Percentiles rank a stretch among this genome's conserved stretches.
Conservation (phyloP, 768 basidiomycete species). For the Chlorophyllum brunneum region DNA sequence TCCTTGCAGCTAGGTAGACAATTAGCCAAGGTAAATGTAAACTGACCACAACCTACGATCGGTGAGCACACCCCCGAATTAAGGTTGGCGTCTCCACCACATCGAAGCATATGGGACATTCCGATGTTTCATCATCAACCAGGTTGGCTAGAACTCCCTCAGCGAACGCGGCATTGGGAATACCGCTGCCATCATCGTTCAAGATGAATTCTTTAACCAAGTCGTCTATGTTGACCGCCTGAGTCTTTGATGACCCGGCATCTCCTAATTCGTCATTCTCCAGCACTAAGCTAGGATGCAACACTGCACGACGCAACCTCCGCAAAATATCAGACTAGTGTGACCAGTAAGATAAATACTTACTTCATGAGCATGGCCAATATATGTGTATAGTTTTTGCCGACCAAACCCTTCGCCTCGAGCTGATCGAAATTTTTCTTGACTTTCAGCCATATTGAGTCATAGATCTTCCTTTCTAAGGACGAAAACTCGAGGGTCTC, state of each 20-base stretch:
- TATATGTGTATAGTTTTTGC: slow-evolving; percentile 83
- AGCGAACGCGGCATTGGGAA: slow-evolving; percentile 43
- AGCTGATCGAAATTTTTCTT: slow-evolving; percentile 80
- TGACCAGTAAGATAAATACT: slow-evolving; percentile 17
- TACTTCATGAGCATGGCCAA: slow-evolving; percentile 95
- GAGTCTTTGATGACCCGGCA: slow-evolving; percentile 34
- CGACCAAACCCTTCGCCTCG: slow-evolving; percentile 71
- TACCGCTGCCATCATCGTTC: slow-evolving; percentile 27
- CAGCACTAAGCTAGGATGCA: slow-evolving; percentile 84
- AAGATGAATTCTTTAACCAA: slow-evolving; percentile 52
- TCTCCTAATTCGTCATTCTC: slow-evolving; percentile 41
- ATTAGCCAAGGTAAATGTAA: neutral
- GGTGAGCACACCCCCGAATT: slow-evolving; percentile 74
- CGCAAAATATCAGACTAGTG: slow-evolving; percentile 7
- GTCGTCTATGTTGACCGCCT: slow-evolving; percentile 50
- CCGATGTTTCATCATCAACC: slow-evolving; percentile 47
- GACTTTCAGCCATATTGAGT: slow-evolving; percentile 76
- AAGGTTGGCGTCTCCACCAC: slow-evolving; percentile 67
- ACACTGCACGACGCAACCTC: slow-evolving; percentile 86
- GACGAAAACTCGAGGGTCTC: slow-evolving; percentile 79
- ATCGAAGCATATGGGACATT: slow-evolving; percentile 83
- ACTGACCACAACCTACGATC: slow-evolving; percentile 45
- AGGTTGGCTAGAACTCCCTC: slow-evolving; percentile 64
- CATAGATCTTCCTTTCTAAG: slow-evolving; percentile 83
- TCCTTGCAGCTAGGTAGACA: slow-evolving; percentile 66